Percentiles rank a stretch among this genome's conserved stretches.
Conservation (phyloP, 768 basidiomycete species). For the Tulasnella sp. region DNA sequence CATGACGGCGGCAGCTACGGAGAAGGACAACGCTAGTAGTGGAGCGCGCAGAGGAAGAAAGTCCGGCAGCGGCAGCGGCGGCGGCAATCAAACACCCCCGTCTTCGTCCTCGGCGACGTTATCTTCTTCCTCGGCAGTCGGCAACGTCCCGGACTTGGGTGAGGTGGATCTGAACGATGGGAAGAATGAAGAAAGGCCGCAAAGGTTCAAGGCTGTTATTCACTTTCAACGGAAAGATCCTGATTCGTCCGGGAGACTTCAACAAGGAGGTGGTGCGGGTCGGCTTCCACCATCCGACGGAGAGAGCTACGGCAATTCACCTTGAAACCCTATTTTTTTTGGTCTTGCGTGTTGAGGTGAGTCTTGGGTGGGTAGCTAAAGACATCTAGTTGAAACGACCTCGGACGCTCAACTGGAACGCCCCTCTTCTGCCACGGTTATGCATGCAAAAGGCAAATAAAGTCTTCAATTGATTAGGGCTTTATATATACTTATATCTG, state of each 20-base stretch:
- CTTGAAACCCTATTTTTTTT: not conserved
- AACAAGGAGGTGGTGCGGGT: not conserved
- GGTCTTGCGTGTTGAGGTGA: not conserved
- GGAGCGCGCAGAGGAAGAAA: not conserved
- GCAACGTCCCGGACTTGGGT: conserved; percentile 11
- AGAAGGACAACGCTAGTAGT: not conserved
- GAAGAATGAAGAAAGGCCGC: conserved; percentile 13
- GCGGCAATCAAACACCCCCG: too few species aligned
- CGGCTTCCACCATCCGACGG: not conserved
- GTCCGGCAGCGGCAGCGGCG: not conserved
- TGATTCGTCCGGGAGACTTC: not conserved
- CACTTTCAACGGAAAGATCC: conserved; percentile 1
- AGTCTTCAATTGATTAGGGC: not conserved
- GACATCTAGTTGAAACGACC: too few species aligned
- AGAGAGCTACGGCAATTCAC: not conserved
- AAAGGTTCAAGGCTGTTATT: conserved; percentile 18
- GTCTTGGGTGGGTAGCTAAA: too few species aligned
- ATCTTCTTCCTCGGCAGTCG: not conserved
- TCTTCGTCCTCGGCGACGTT: not conserved
- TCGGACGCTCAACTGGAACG: too few species aligned
- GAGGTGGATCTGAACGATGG: conserved; percentile 14
- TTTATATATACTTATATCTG: not conserved
- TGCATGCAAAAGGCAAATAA: not conserved
- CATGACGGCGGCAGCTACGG: not conserved
- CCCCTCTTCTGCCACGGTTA: not conserved